phyloP scores from a whole-genome alignment of 805 yeast genomes.

The Torulaspora quercuum region DNA sequence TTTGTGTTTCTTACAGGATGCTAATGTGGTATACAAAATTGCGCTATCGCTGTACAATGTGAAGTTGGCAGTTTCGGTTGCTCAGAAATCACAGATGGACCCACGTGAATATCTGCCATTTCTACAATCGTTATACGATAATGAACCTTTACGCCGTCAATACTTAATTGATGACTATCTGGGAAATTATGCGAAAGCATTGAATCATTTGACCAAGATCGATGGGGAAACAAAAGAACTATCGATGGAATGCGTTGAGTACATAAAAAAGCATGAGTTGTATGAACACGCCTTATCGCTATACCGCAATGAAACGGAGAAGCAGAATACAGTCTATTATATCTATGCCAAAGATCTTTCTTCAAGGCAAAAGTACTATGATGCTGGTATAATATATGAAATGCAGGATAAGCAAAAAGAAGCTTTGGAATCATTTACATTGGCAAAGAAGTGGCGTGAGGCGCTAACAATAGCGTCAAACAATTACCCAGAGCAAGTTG shows the following conservation, averaged over 20 bases:
- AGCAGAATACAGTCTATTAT: constrained; percentile 52
- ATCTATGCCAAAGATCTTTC: constrained; percentile 62
- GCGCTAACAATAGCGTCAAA: constrained; percentile 61
- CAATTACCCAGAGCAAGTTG: constrained; percentile 40
- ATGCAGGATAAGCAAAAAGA: constrained; percentile 50
- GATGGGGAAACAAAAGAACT: constrained; percentile 35
- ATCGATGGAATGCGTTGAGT: constrained; percentile 60
- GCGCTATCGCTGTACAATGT: constrained; percentile 83
- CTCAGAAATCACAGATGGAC: constrained; percentile 96
- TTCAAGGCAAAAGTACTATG: constrained; percentile 55
- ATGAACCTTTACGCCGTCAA: constrained; percentile 60
- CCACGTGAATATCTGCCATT: constrained; percentile 96
- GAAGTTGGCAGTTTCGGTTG: constrained; percentile 72
- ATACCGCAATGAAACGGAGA: constrained; percentile 53
- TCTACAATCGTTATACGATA: constrained; percentile 70
- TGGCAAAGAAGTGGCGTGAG: constrained; percentile 79
- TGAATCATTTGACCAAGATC: constrained; percentile 56
- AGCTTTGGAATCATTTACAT: constrained; percentile 68
- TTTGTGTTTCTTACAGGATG: constrained; percentile 86
- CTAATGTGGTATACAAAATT: constrained; percentile 71
- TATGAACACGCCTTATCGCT: constrained; percentile 65
- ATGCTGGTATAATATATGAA: constrained; percentile 79
- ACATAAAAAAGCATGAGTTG: constrained; percentile 64
- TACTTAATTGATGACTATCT: constrained; percentile 79
- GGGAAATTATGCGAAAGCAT: constrained; percentile 63